Evolutionary conservation across 768 basidiomycete genomes (phyloP), one percentile per base, ranked within the genome.

Genomic region (Lactarius tabidus): DNA sequence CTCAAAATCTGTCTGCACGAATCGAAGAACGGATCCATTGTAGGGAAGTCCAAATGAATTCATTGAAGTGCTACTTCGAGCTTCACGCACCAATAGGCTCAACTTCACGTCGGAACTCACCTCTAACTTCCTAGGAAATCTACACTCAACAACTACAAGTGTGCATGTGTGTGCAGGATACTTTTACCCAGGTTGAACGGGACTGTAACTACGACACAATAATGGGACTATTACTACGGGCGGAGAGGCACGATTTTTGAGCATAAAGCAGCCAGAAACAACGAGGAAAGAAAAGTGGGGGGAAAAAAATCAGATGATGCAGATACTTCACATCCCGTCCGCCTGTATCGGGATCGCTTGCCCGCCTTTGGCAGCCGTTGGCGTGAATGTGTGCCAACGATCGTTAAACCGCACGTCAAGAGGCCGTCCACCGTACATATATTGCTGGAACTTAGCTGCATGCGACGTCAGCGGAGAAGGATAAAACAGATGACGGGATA

Each of bases 341-440:
- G 85, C 76, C 71, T 85, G 86, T 77, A 90, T 84, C 14, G 87
- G 80, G 39, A 82, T 83, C 45, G 86, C 76, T 74, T 89, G 88
- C 3, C 90, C 90, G 43, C 94, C 95, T 75, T 93, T 94, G 1
- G 93, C 94, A 43, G 95, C 89, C 17, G 88, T 85, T 0, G 91
- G 89, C 4, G 93, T 84, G 76, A 96, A 97, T 0, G 91, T 91
- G 74, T 97, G 95, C 93, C 92, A 94, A 69, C 93, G 87, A 72
- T 94, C 92, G 74, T 96, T 97, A 84, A 93, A 96, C 68, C 91
- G 88, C 39, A 97, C 95, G 72, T 95, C 90, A 29, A 94, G 77
- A 39, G 94, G 94, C 53, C 94, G 79, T 18, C 95, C 94, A 68
- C 94, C 94, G 70, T 97, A 97, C 86, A 95, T 88, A 72, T 98